Conservation (phyloP, 2,329 filamentous ascomycete genomes). For the Intubia oerlemansii region DNA sequence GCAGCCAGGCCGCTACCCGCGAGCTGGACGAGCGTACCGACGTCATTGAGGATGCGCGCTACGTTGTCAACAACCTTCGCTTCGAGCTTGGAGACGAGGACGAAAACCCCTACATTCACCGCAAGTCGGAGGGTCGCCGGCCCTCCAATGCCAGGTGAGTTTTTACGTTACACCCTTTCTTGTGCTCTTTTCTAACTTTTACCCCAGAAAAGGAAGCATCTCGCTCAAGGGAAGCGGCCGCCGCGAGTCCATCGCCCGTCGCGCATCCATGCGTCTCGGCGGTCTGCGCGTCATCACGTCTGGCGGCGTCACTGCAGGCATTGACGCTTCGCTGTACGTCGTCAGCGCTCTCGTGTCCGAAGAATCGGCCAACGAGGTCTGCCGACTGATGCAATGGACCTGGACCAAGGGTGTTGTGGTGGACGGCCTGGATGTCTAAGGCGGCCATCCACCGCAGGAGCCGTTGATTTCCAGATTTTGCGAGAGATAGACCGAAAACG, state of each 20-base stretch:
- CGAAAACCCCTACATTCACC: constrained; percentile 65
- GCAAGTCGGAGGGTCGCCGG: constrained; percentile 45
- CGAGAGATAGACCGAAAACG: too few species aligned
- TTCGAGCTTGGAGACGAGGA: constrained; percentile 68
- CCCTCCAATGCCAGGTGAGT: constrained; percentile 38
- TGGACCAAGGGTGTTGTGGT: constrained; percentile 77
- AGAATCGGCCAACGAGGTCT: constrained; percentile 54
- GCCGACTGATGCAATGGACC: constrained; percentile 55
- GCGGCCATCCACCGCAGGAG: too few species aligned
- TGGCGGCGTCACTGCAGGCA: constrained; percentile 56
- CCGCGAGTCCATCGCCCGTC: constrained; percentile 61
- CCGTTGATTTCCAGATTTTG: too few species aligned
- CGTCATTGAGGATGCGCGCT: constrained; percentile 59
- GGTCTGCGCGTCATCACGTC: constrained; percentile 56
- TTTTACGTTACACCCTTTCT: too few species aligned
- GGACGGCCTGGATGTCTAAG: constrained; percentile 56
- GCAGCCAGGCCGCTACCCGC: constrained; percentile 48
- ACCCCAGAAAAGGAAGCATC: constrained; percentile 55
- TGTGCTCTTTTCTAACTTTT: neutral
- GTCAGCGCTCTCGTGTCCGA: constrained; percentile 65
- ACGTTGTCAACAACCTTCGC: constrained; percentile 79
- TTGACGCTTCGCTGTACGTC: constrained; percentile 71
- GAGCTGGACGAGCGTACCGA: constrained; percentile 60
- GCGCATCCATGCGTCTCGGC: constrained; percentile 52
- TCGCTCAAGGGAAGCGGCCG: constrained; percentile 56